These are phyloP conservation scores for Mycena amicta DNA, from an alignment of 768 basidiomycete species.

Conservation along the genomic window DNA sequence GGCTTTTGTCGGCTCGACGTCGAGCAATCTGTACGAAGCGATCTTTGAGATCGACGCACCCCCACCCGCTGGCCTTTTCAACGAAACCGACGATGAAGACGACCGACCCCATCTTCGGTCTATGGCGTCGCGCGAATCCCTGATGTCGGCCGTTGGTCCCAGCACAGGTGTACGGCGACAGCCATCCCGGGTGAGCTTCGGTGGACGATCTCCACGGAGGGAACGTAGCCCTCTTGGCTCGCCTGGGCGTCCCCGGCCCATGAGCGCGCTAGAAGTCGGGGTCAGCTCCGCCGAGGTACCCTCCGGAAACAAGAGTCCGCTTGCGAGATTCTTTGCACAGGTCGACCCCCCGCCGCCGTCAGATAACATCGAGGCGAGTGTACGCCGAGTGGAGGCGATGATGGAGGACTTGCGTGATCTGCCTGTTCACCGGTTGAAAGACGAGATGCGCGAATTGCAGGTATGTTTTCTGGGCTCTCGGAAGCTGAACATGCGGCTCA, in stretches of 20 bases:
- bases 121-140: slow-evolving; percentile 39
- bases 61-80: slow-evolving; percentile 52
- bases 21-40: slow-evolving; percentile 71
- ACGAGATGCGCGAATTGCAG: slow-evolving; percentile 84
- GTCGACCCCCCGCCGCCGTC: slow-evolving; percentile 19
- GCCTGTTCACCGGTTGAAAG: slow-evolving; percentile 67
- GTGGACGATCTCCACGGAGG: slow-evolving; percentile 17
- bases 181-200: slow-evolving; percentile 27
- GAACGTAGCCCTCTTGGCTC: slow-evolving; percentile 20
- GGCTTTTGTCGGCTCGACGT: slow-evolving; percentile 70
- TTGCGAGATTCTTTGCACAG: slow-evolving; percentile 49
- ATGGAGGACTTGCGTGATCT: slow-evolving; percentile 65
- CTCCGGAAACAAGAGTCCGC: slow-evolving; percentile 44
- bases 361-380: slow-evolving; percentile 40
- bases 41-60: slow-evolving; percentile 73
- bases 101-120: slow-evolving; percentile 43
- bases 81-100: slow-evolving; percentile 49
- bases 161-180: slow-evolving; percentile 8
- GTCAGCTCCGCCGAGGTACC: slow-evolving; percentile 25
- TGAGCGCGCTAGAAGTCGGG: slow-evolving; percentile 21
- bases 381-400: slow-evolving; percentile 60
- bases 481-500: slow-evolving; percentile 1
- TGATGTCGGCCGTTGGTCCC: slow-evolving; percentile 19
- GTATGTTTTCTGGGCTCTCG: slow-evolving; percentile 36
- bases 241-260: slow-evolving; percentile 20